A percentile compares a stretch with the other conserved stretches of the same genome.
phyloP scores from a whole-genome alignment of 768 basidiomycete species.

The Xanthoconium stramineum region DNA sequence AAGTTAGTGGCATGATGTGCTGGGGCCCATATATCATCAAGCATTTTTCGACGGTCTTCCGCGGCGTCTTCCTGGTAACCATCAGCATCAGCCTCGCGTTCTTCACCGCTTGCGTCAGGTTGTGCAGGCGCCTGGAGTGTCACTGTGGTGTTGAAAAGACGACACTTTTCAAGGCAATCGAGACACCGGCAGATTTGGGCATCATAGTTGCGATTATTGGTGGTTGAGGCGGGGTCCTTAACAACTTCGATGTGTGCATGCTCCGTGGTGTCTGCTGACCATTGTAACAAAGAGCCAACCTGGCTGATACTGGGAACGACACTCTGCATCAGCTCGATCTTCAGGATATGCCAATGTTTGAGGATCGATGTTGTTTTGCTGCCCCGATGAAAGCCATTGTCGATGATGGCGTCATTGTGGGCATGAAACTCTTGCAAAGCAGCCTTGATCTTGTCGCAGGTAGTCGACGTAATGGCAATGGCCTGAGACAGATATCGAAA shows the following conservation, averaged over 20 bases:
- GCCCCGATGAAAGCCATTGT: conserved; percentile 25
- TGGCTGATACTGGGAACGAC: neutral
- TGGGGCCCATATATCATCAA: neutral
- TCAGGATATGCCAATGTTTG: conserved; percentile 40
- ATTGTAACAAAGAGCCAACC: neutral
- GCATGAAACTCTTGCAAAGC: conserved; percentile 32
- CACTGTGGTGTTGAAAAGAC: neutral
- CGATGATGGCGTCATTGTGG: conserved; percentile 34
- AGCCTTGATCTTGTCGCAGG: conserved; percentile 18
- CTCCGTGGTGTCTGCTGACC: neutral
- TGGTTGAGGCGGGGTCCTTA: neutral
- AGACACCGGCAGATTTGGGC: neutral
- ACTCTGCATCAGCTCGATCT: conserved; percentile 10
- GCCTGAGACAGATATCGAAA: conserved; percentile 38
- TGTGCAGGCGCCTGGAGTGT: neutral
- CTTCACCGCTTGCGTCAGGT: too few relatives aligned
- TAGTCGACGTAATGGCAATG: neutral
- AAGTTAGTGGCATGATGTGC: neutral
- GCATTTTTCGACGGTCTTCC: neutral
- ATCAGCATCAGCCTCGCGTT: too few relatives aligned
- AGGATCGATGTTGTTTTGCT: conserved; percentile 15
- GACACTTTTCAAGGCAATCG: neutral
- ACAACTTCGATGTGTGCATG: neutral
- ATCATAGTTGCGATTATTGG: neutral
- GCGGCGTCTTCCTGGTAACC: neutral